phyloP scores from a whole-genome alignment of 352 stramenopile genomes.

The Thalassiosira sp. region DNA sequence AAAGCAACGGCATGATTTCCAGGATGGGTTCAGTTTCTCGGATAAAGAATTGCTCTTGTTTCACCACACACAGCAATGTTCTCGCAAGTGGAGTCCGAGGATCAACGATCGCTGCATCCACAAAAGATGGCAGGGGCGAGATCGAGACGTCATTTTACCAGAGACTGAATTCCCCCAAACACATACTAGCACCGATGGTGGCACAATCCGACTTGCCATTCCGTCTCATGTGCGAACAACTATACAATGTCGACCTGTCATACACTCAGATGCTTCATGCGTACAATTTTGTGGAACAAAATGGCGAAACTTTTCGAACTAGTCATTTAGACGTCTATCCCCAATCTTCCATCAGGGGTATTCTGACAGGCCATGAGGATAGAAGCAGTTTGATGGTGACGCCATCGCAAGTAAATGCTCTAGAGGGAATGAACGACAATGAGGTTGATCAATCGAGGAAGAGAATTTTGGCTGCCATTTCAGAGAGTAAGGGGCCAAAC shows the following conservation, averaged over 20 bases:
- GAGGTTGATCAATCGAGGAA: constrained; percentile 38
- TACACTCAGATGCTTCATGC: constrained; percentile 97
- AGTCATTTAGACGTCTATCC: constrained; percentile 77
- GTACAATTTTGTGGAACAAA: constrained; percentile 87
- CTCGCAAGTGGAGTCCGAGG: background rate
- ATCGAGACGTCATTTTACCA: constrained; percentile 34
- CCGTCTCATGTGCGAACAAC: constrained; percentile 89
- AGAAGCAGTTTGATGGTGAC: constrained; percentile 3
- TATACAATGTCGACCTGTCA: constrained; percentile 89
- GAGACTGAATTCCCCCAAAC: constrained; percentile 46
- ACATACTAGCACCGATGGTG: constrained; percentile 91
- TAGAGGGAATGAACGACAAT: constrained; percentile 42
- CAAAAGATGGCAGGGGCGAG: background rate
- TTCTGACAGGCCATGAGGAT: constrained; percentile 88
- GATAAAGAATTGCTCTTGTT: constrained; percentile 15
- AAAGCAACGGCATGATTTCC: background rate
- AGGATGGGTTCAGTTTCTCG: too few relatives aligned
- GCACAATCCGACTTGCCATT: constrained; percentile 96
- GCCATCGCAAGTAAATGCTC: constrained; percentile 47
- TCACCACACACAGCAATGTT: background rate
- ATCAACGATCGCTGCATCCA: background rate
- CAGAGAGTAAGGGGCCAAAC: constrained; percentile 10
- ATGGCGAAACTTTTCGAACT: constrained; percentile 61
- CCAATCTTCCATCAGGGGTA: constrained; percentile 53
- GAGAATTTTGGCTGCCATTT: constrained; percentile 35